Percentiles rank a stretch among this genome's conserved stretches.
Evolutionary conservation across 1,139 yeast genomes (phyloP).

Genomic region (Tardiomyces blankii): DNA sequence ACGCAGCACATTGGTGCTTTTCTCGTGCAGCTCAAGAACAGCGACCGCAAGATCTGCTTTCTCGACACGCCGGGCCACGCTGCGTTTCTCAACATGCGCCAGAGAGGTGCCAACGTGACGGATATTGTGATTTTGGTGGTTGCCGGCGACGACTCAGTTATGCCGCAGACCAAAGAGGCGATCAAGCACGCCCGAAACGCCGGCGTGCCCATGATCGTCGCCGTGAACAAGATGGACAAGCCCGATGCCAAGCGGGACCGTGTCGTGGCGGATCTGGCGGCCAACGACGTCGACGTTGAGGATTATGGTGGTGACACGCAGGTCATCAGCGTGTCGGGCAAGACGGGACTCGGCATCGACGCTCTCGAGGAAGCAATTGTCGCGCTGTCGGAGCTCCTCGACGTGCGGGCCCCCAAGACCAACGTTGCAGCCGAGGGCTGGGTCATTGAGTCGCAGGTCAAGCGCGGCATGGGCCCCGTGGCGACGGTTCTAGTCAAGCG

Average conservation of each 20-base stretch:
- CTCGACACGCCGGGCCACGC: conserved; percentile 98
- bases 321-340: conserved; percentile 78
- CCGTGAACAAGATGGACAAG: conserved; percentile 86
- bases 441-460: conserved; percentile 76
- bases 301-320: conserved; percentile 95
- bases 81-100: conserved; percentile 91
- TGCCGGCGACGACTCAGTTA: conserved; percentile 97
- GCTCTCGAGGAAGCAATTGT: conserved; percentile 82
- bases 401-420: conserved; percentile 50
- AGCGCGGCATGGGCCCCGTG: conserved; percentile 74
- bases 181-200: conserved; percentile 83
- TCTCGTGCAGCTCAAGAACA: conserved; percentile 64
- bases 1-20: conserved; percentile 98
- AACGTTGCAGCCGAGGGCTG: conserved; percentile 68
- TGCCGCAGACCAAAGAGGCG: conserved; percentile 97
- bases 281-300: conserved; percentile 74
- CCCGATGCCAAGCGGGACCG: conserved; percentile 60
- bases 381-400: conserved; percentile 73
- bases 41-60: conserved; percentile 72
- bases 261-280: conserved; percentile 67
- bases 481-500: conserved; percentile 78
- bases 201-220: conserved; percentile 81
- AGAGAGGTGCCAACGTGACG: conserved; percentile 90
- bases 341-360: conserved; percentile 78
- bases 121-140: conserved; percentile 89